Base-by-base conservation (phyloP, 352 stramenopile genomes). In the Aphanomyces cochlioides region DNA sequence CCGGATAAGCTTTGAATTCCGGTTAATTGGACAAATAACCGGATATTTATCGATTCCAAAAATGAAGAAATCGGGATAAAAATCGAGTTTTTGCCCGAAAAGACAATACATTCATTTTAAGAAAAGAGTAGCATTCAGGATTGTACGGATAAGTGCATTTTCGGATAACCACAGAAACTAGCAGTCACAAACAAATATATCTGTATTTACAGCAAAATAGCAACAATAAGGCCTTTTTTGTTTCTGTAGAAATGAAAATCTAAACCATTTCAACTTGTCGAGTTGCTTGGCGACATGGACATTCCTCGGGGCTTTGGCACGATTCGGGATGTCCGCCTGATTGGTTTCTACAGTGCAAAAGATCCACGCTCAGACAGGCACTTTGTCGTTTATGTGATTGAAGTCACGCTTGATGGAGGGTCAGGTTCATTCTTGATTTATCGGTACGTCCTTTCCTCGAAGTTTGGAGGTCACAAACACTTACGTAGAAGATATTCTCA, bases 331-430 rank as follows among this genome's bases (percentile, higher is more conserved):
- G 82, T 93, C 72, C 79, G 90, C 76, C 83, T 93, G 77, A 75
- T 91, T 71, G 85, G 85, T 50, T 93, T 87, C 75, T 93, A 90
- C 79, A 79, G 88, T 70, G 85, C 83, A 47, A 79, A 84, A 77
- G 77, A 89, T 68, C 28, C 56, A 15, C 72, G 75, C 47, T 77
- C 77, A 39, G 74, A 76, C 47, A 80, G 80, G 72, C 73, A 75
- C 21, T 93, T 89, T 72, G 67, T 93, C 36, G 79, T 83, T 15
- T 93, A 93, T 72, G 85, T 93, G 43, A 75, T 93, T 45, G 83
- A 91, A 67, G 79, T 93, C 37, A 75, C 77, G 17, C 80, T 54
- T 12, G 59, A 54, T 8, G 19, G 79, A 6, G 41, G 73, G 39
- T 79, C 61, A 34, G 56, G 75, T 7, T 74, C 76, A 50, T 91